phyloP scores from a whole-genome alignment of 2,329 filamentous ascomycete genomes.

The Achaetomium macrosporum region DNA sequence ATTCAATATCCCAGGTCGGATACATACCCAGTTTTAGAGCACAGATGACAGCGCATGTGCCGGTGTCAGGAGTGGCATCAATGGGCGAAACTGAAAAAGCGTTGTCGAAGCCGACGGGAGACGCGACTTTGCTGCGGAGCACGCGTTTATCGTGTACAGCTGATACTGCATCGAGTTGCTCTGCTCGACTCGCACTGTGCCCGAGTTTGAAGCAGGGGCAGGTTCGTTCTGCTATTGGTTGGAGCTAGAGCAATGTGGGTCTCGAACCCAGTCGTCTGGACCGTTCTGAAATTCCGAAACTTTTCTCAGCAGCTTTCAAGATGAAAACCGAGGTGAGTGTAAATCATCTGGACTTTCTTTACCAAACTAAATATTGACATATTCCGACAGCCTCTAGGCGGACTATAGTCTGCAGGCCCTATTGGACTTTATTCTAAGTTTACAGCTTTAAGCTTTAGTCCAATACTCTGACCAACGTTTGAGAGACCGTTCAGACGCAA shows the following conservation, averaged over 20 bases:
- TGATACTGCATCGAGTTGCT: background rate
- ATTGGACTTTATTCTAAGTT: too few species aligned
- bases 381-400: too few species aligned
- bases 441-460: too few species aligned
- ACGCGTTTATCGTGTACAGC: slow-evolving; percentile 5
- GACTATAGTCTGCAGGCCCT: too few species aligned
- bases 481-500: too few species aligned
- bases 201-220: background rate
- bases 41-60: background rate
- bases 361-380: too few species aligned
- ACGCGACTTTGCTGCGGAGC: slow-evolving; percentile 9
- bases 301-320: background rate
- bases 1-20: background rate
- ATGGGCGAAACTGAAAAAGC: background rate
- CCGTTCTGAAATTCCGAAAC: background rate
- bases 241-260: background rate
- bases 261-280: background rate
- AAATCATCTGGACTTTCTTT: too few species aligned
- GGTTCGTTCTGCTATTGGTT: background rate
- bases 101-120: background rate
- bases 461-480: too few species aligned
- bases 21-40: background rate
- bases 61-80: background rate
- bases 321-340: too few species aligned
- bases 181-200: slow-evolving; percentile 1